Evolutionary conservation across 805 yeast species (phyloP), one percentile per base, ranked within the genome.

Genomic region (Candida alai): DNA sequence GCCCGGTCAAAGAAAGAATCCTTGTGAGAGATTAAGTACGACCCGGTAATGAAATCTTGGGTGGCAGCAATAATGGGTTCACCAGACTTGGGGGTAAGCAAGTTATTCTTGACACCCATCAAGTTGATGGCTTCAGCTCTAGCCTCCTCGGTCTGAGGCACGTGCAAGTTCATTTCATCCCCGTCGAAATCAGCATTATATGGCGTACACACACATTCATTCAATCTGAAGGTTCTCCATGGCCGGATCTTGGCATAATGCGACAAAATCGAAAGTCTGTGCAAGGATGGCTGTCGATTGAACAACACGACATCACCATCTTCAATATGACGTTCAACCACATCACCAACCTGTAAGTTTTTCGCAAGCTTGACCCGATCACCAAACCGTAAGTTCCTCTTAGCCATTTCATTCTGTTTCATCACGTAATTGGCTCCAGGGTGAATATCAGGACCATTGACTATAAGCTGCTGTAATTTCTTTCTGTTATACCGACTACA

Each of bases 51-150:
- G 69, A 93, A 93, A 76, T 93, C 99, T 69, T 93, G 99, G 1
- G 98, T 93, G 6, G 99, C 99, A 0, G 98, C 99, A 72, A 93
- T 93, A 49, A 93, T 93, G 0, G 99, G 99, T 53, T 94, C 98
- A 49, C 99, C 99, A 20, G 95, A 85, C 54, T 89, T 86, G 7
- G 99, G 99, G 1, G 98, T 93, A 47, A 93, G 73, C 43, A 93
- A 68, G 56, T 93, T 93, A 54, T 89, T 84, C 51, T 93, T 93
- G 26, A 93, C 98, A 35, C 97, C 98, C 99, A 93, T 93, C 53
- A 93, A 71, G 52, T 84, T 85, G 61, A 90, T 87, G n/a, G 98
- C 98, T 60, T 93, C 99, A 1, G 97, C 95, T 45, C 98, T 70
- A 1, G 98, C 97, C 61, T 93, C 98, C 62, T 93, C 97, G 1